Base-by-base conservation (phyloP, 2,329 filamentous ascomycete species). In the Monosporascus ibericus region DNA sequence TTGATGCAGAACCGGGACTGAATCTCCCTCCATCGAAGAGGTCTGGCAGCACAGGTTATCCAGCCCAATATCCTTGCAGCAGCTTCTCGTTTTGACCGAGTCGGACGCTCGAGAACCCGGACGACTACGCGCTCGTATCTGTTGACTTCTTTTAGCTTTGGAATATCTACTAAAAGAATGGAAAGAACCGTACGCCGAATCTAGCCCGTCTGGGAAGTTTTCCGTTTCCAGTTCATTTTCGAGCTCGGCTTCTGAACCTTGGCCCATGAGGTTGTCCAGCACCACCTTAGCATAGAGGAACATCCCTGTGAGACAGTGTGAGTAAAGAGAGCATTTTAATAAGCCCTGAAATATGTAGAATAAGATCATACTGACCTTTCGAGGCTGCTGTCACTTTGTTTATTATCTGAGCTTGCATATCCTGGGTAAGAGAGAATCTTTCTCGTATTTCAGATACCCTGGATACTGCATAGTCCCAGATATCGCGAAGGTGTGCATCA, bases 231-330 rank as follows among this genome's bases (percentile, higher is more conserved):
- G 48, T 36, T 61, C 59, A 9, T 53, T 15, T 24, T 58, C 52
- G 11, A 62, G 44, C 11, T 58, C 72, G 18, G 42, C 47, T 8
- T 9, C 7, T 1, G 55, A 55, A 2, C 47, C 50, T 50, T 60
- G 60, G 6, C 37, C 20, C 8, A 55, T 44, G 9, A 62, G 58
- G 24, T 62, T 60, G 20, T 58, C 50, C 34, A 60, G 42, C 17
- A 62, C 60, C n/a, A 62, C 36, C 36, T 57, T 62, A 0, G 48
- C 55, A 30, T 61, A 62, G 11, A 61, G 36, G 22, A 62, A 62
- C 58, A 57, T 55, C 5, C 50, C 55, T 57, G 15, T n/a, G 24
- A 11, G 3, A n/a, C 15, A 7, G 9, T 27, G 6, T 36, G 20
- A 52, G 27, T 8, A 30, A 30, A 44, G 17, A n/a, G 17, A 11